Base-by-base conservation (phyloP, 2,329 filamentous ascomycete genomes). In the Fusarium multiceps region DNA sequence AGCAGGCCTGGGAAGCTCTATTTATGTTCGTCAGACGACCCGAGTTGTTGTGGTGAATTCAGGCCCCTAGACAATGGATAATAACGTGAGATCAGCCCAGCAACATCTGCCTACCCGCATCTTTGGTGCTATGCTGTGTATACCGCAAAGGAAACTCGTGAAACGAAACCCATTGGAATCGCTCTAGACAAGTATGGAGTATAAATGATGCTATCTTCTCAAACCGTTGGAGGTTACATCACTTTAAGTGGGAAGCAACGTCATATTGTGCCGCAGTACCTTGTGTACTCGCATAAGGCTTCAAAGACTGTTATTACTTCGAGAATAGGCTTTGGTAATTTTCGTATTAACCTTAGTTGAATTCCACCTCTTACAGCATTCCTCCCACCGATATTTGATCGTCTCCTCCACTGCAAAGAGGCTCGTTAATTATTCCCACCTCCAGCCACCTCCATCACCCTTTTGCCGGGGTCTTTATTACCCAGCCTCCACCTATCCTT, bases 381-480 rank as follows among this genome's bases (percentile, higher is more conserved):
- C 63, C 62, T 56, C 27, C 49, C 30, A 46, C 30, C n/a, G 49
- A 50, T 46, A 66, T 50, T 55, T 62, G 41, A 61, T 66, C 55
- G 27, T 55, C 55, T 66, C 61, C 45, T 48, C 25, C 42, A 55
- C 42, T 48, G 18, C 34, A 54, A 40, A 37, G 43, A 45, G 42
- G 32, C 16, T 43, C 42, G 18, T 47, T 12, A 53, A 46, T 67
- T 59, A 23, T 60, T 68, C 58, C 58, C 20, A 25, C 51, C 23
- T 64, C 68, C 68, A 70, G 63, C 68, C 68, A 70, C 68, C 68
- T 55, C 30, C 45, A 59, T 60, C 50, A 47, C 54, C 30, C 45
- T 40, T 51, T 55, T 56, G 54, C 51, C 48, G 60, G 55, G 63
- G 50, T 32, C 47, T 16, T 64, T 59, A 51, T 64, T 49, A 37